Evolutionary conservation across 1,139 yeast genomes (phyloP), one percentile per base, ranked within the genome.

Genomic region (Pichia sp.): DNA sequence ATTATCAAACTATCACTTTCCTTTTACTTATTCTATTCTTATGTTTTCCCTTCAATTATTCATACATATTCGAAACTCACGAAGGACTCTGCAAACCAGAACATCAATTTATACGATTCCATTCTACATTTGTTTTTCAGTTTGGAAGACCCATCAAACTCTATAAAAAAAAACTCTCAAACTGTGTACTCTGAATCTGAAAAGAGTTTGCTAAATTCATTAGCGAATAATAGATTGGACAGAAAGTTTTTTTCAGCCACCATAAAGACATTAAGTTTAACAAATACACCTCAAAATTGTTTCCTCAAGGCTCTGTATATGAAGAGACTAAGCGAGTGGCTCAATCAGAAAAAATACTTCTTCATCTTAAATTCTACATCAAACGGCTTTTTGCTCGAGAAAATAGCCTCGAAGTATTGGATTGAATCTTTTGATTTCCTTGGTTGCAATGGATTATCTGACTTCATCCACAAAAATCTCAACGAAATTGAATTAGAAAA

Each of bases 1-100:
- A 47, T 65, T 7, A 43, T 61, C 38, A 67, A 67, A 51, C 47
- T 65, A 13, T 11, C 59, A 1, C 31, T 66, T 13, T 57, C 61
- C 26, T 31, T 58, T 13, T 49, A 54, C 36, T 61, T 62, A 26
- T 30, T 62, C 10, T 59, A 62, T 43, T 53, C 45, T 34, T 63
- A 60, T 54, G 16, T 55, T 61, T 32, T 42, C 60, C 42, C 42
- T 55, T 45, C 64, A 64, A 30, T 50, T 55, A 6, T 49, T 58
- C n/a, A 41, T 11, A 11, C n/a, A 7, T 36, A 36, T 36, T n/a
- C 8, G 8, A 36, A 15, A 15, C n/a, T 10, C 16, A 36, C 13
- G 41, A 36, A 36, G n/a, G n/a, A n/a, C 8, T 7, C 7, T 6
- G 16, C 13, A 15, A 15, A 36, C 41, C 8, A 36, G n/a, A 36